Base-by-base conservation (phyloP, 1,284 basidiomycete genomes). In the Heterobasidion occidentale region DNA sequence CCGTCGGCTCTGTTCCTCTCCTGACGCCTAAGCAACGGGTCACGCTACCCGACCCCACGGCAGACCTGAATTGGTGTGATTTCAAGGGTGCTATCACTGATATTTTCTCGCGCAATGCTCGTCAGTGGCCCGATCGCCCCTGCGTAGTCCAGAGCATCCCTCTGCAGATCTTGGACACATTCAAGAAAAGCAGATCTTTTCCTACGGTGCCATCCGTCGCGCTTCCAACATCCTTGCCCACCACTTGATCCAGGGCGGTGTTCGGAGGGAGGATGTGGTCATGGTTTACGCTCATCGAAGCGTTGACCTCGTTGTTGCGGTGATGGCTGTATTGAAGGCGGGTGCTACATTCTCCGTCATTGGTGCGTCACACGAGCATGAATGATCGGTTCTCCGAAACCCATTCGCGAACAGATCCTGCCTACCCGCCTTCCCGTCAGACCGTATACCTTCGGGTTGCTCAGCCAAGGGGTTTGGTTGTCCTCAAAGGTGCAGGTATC, bases 211-310 rank as follows among this genome's bases (percentile, higher is more conserved):
- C 59, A 92, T 99, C 62, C 84, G 93, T 58, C 80, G 80, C 53
- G 92, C 95, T 8, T 85, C 89, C 5, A 99, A 99, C 68, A 79
- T 96, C 17, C 79, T 99, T 8, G 91, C 97, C 0, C 96, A 99
- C 67, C 85, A 97, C 64, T 80, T 99, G 53, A 73, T 98, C 54
- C 81, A 87, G 64, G 83, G 83, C 15, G 96, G 96, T 12, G 76
- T 99, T 12, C 80, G 96, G 71, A 78, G 94, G 34, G 96, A 96
- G 63, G 97, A 99, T 64, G 94, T 99, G 19, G 94, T 99, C 56
- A 98, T 97, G 84, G 91, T 99, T n/a, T 99, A 99, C 68, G 97
- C 97, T 0, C 88, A 98, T 65, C 85, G 97, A 50, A 94, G 92
- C 62, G 95, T 98, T 46, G 96, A 99, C 70, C 86, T 99, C 52